Evolutionary conservation across 2,329 filamentous ascomycete genomes (phyloP), one percentile per base, ranked within the genome.

Genomic region (Onygenales sp.): DNA sequence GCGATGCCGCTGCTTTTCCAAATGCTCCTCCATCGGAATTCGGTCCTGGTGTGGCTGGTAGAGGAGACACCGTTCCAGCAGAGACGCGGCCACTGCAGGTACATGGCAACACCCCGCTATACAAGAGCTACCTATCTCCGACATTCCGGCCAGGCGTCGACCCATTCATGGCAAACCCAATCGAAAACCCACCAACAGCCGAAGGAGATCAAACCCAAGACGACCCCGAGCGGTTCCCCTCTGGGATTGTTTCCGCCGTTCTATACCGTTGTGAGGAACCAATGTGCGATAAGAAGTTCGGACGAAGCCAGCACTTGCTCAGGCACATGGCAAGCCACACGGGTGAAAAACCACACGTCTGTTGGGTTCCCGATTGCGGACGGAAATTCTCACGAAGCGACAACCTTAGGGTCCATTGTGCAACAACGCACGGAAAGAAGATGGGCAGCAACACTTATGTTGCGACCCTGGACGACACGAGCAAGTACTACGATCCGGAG

Each of bases 241-340:
- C 66, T 17, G 17, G 17, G 0, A 67, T 70, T 43, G 70, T 71
- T 44, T 69, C 68, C 49, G 65, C 70, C 61, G 65, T 75, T 2
- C 67, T 69, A 36, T 70, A 73, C 59, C 65, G 67, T 57, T 71
- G 74, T 64, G 66, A 67, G 42, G 67, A 70, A 46, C 65, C 67
- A 2, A 71, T 70, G 6, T 76, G 74, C 58, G 67, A 67, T 52
- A 70, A 70, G 6, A 69, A 69, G 4, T 78, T 78, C 61, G 73
- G 74, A 63, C 63, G 75, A 47, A 72, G 74, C 55, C 75, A 77
- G 56, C 75, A 77, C 53, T 62, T 77, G 14, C 75, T 76, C 63
- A 64, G 75, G 9, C 75, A 78, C 58, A 70, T 73, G 64, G 73
- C 70, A 61, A 75, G 68, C 13, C 74, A 76, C 52, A 73, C 72